These are phyloP conservation scores for Sarocladium strictum DNA, from an alignment of 2,329 filamentous ascomycete genomes.

Conservation along the genomic window DNA sequence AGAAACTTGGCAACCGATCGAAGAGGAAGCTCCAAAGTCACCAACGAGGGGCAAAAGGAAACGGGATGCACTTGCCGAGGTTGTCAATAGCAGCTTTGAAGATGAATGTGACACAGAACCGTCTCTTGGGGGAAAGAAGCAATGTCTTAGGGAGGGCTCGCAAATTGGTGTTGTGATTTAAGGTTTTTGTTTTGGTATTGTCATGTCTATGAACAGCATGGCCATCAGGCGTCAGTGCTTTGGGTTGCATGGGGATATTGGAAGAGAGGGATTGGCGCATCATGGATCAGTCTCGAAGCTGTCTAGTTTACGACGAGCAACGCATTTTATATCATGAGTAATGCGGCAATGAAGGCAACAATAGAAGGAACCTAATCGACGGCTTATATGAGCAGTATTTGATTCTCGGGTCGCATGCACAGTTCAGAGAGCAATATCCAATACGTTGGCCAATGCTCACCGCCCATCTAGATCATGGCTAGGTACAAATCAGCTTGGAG, in stretches of 20 bases:
- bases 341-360: too few relatives aligned
- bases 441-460: too few relatives aligned
- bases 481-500: too few relatives aligned
- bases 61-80: slow-evolving; percentile 29
- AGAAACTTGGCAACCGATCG: slow-evolving; percentile 38
- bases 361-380: too few relatives aligned
- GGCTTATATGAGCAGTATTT: too few relatives aligned
- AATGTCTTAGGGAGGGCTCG: slow-evolving; percentile 24
- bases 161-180: slow-evolving; percentile 25
- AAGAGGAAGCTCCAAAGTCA: slow-evolving; percentile 25
- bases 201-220: neutral
- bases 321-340: neutral
- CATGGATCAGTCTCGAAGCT: neutral
- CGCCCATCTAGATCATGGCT: too few relatives aligned
- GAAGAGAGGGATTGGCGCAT: neutral
- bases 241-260: neutral
- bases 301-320: neutral
- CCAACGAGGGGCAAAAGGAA: slow-evolving; percentile 25
- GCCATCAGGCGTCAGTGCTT: neutral
- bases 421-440: too few relatives aligned
- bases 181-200: neutral
- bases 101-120: slow-evolving; percentile 26
- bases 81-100: slow-evolving; percentile 36
- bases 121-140: slow-evolving; percentile 25
- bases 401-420: too few relatives aligned